Conservation (phyloP, 177 flowering plant species). For the Telopea speciosissima region DNA sequence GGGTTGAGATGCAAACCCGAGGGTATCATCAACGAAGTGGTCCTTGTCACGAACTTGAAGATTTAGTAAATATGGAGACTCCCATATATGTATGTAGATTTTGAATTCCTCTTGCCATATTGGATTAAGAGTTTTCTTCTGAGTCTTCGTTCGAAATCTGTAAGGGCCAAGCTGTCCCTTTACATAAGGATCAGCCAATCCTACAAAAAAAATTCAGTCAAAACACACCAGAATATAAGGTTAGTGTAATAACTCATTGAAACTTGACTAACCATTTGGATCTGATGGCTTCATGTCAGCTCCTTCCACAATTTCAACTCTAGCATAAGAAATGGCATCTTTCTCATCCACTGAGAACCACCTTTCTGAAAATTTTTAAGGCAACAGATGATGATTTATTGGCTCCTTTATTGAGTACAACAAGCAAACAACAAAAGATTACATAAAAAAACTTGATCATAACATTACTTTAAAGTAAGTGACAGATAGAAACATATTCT, state of each 20-base stretch:
- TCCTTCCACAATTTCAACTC: constrained; percentile 85
- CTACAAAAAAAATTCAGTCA: constrained; percentile 33
- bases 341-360: constrained; percentile 85
- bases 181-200: constrained; percentile 97
- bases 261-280: constrained; percentile 53
- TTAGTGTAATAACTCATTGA: not conserved
- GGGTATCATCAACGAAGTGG: constrained; percentile 65
- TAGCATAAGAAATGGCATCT: constrained; percentile 65
- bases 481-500: too few species aligned
- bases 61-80: constrained; percentile 48
- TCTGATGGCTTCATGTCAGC: constrained; percentile 89
- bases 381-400: not conserved
- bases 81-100: constrained; percentile 80
- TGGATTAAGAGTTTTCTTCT: constrained; percentile 77
- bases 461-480: too few species aligned
- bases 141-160: constrained; percentile 66
- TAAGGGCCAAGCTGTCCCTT: constrained; percentile 78
- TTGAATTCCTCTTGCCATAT: constrained; percentile 94
- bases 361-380: constrained; percentile 32
- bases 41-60: constrained; percentile 94
- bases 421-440: too few species aligned
- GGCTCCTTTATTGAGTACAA: too few species aligned
- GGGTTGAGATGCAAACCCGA: constrained; percentile 55
- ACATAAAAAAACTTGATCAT: too few species aligned
- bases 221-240: not conserved